Base-by-base conservation (phyloP, 2,329 filamentous ascomycete species). In the Arthrobotrys sphaeroides region DNA sequence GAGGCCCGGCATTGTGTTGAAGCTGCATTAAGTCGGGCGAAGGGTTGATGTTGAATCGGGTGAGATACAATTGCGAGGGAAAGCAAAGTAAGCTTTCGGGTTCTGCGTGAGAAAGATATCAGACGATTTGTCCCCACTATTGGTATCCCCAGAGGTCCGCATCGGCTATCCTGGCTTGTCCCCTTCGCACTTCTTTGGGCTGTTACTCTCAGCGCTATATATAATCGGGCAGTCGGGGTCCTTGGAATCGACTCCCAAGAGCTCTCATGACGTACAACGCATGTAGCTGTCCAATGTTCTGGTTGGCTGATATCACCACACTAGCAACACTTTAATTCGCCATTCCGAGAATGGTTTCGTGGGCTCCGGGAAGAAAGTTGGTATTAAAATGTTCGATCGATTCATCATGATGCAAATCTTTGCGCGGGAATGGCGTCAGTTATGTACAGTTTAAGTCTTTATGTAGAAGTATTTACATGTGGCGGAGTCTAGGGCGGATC, bases 1-100 rank as follows among this genome's bases (percentile, higher is more conserved):
- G 75, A 96, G 84, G 78, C 87, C 87, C 67, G 92, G 90, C 93
- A 96, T 95, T 55, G 60, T 31, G 72, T 75, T 75, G 72, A 75
- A 68, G 45, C 64, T 40, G 61, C 64, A n/a, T n/a, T n/a, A 57
- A 82, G 31, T 49, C 45, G 59, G 43, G 24, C 42, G 55, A 70
- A 43, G 51, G 60, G 6, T 36, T 6, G 70, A 76, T 75, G 72
- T 75, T 75, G 72, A 75, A 75, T 75, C 70, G 47, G 61, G 57
- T 16, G 55, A 64, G 43, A 26, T 47, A 47, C 18, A 42, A n/a
- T 13, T 24, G 43, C 43, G 55, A 40, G 33, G 51, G 13, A 55
- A 49, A 22, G 47, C n/a, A 55, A 49, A 22, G 47, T 67, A 49
- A 68, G 53, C 28, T 68, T 59, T 53, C 42, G 38, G 33, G 49